These are phyloP conservation scores for Mortierella sp. DNA, from an alignment of 371 early-diverging fungal genomes.

Conservation along the genomic window DNA sequence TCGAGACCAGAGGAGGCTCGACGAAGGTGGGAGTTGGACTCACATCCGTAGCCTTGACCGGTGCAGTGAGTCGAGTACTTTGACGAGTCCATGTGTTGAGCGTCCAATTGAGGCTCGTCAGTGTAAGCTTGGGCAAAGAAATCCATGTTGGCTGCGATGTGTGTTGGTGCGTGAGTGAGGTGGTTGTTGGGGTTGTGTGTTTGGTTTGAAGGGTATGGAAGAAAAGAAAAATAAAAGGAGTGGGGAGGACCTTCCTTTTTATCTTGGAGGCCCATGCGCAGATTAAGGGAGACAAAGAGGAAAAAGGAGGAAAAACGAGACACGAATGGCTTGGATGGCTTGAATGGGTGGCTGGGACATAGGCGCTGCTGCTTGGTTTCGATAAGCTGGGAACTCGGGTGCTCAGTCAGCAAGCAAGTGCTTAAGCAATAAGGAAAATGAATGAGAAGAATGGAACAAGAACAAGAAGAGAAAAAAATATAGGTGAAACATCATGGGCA, in stretches of 20 bases:
- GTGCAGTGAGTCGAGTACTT: constrained; percentile 6
- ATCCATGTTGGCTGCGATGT: constrained; percentile 24
- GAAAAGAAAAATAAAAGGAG: neutral
- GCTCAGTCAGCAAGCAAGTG: neutral
- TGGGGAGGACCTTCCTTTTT: neutral
- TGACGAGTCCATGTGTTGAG: constrained; percentile 6
- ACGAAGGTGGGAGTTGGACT: constrained; percentile 46
- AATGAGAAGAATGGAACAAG: neutral
- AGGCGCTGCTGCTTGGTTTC: neutral
- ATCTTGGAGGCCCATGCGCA: neutral
- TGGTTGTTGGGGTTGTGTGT: neutral
- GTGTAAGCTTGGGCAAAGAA: constrained; percentile 46
- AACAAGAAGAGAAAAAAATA: neutral
- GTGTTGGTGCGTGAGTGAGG: neutral
- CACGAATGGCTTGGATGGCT: neutral
- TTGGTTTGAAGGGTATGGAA: neutral
- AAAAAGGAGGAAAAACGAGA: neutral
- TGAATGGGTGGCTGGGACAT: neutral
- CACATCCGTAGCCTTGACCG: constrained; percentile 44
- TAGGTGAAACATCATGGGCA: neutral
- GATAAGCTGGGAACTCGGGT: neutral
- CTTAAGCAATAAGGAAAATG: neutral
- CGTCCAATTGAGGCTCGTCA: neutral
- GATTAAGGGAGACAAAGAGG: neutral
- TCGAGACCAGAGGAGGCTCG: constrained; percentile 50